Evolutionary conservation across 306 rosid genomes (phyloP).

Genomic region (Cucumis cinereus): DNA sequence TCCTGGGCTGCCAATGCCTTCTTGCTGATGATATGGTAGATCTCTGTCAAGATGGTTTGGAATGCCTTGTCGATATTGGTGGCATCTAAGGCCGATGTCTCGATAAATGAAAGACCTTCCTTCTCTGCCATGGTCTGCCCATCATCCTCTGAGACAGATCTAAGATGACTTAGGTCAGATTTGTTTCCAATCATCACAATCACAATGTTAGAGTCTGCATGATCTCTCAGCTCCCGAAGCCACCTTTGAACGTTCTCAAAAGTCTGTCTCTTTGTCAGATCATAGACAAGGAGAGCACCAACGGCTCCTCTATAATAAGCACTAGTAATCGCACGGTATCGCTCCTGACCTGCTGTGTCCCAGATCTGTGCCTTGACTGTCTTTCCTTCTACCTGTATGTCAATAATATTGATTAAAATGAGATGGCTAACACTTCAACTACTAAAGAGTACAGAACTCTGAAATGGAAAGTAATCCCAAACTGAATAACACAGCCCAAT

Average conservation of each 20-base stretch:
- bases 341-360: conserved; percentile 99
- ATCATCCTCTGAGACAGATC: conserved; percentile 77
- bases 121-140: conserved; percentile 86
- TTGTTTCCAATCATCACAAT: conserved; percentile 99
- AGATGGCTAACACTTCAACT: neutral
- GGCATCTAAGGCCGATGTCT: conserved; percentile 95
- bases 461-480: neutral
- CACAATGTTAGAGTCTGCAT: conserved; percentile 92
- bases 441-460: neutral
- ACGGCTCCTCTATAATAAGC: conserved; percentile 99
- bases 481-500: neutral
- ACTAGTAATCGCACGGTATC: conserved; percentile 95
- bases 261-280: conserved; percentile 89
- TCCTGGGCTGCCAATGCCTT: conserved; percentile 98
- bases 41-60: conserved; percentile 89
- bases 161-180: conserved; percentile 78
- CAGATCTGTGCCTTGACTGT: conserved; percentile 97
- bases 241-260: conserved; percentile 92
- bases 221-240: conserved; percentile 96
- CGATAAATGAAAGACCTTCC: conserved; percentile 95
- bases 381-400: conserved; percentile 79
- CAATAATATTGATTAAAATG: neutral
- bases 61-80: conserved; percentile 93
- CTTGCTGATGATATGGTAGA: conserved; percentile 90
- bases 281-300: conserved; percentile 90